Base-by-base conservation (phyloP, 2,329 filamentous ascomycete genomes). In the Paramyrothecium roridum region DNA sequence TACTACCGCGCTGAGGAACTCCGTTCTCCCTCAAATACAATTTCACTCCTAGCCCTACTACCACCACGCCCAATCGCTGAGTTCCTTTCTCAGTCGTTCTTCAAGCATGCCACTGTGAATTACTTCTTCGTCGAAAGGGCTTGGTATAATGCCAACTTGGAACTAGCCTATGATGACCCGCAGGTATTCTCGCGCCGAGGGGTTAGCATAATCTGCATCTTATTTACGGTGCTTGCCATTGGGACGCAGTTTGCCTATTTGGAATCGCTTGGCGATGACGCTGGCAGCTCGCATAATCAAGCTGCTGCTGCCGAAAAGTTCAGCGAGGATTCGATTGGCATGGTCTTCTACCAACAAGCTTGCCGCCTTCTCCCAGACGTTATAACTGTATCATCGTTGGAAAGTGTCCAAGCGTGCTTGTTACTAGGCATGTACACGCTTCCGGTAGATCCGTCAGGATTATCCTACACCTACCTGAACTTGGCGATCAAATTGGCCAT, bases 391-490 rank as follows among this genome's bases (percentile, higher is more conserved):
- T 78, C 80, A 1, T 83, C 81, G 2, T 70, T 84, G 12, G 77
- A 83, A 60, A 83, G 81, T 58, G 81, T 84, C 0, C 82, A 85
- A 61, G 82, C 80, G 1, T 83, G 79, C 54, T 65, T 84, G 8
- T 69, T 84, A 20, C 77, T 85, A 16, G 81, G 80, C 2, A 76
- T 82, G 12, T 85, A 84, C 58, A 71, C 80, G 2, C 67, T 84
- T 4, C 81, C 81, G 0, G 70, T 84, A 1, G 81, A 85, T 62
- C 78, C 81, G 1, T 81, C 80, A 1, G 81, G 81, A 0, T 65
- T 84, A 20, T 79, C 79, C 2, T 85, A 83, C 59, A 81, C 80
- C 3, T 85, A 84, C 58, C 73, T 83, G 48, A 80, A 80, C 8
- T 65, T 84, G 16, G 79, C 80, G 2, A 70, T 84, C 47, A 83